Base-by-base conservation (phyloP, 1,139 yeast genomes). In the Saccharomycopsis crataegensis region DNA sequence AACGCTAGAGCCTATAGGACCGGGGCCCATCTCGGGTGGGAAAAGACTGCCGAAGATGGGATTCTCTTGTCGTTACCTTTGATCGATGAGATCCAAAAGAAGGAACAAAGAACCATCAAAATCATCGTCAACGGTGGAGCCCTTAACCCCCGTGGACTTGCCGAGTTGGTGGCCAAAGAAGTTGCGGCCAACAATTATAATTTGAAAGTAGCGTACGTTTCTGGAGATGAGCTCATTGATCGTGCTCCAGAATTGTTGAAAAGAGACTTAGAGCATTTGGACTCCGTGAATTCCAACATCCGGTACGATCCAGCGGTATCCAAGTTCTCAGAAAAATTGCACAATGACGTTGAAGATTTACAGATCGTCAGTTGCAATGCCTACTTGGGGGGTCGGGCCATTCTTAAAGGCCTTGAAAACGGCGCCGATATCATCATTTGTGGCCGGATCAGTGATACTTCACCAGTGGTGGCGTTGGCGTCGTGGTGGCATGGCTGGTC, bases 401-500 rank as follows among this genome's bases (percentile, higher is more conserved):
- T 61, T 42, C 47, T 56, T 3, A 57, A 58, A 22, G 63, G 62
- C 2, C 46, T 61, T 11, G 53, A 53, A 14, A 57, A 54, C 9
- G 64, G 64, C 7, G 62, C 62, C 6, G 63, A 61, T 46, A 60
- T 61, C 49, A 59, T 61, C 33, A 59, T 61, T 32, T 61, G 63
- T 44, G 63, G 63, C 3, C 51, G 63, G 28, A 63, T 61, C 6
- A 53, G 62, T 16, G 64, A 62, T 37, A 64, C 64, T 4, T 57
- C 61, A n/a, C 63, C 64, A 4, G 63, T 61, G 9, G 60, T 61
- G 53, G 65, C 60, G 6, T 54, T 61, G 7, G 57, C 62, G 4
- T 55, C 60, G 2, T 62, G 64, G 64, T 62, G 65, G 64, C 61
- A 59, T 46, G 52, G 57, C 28, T 61, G 64, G 64, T 36, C 49